Conservation (phyloP, 148 eudicot species). For the Rhododendron henanense region DNA sequence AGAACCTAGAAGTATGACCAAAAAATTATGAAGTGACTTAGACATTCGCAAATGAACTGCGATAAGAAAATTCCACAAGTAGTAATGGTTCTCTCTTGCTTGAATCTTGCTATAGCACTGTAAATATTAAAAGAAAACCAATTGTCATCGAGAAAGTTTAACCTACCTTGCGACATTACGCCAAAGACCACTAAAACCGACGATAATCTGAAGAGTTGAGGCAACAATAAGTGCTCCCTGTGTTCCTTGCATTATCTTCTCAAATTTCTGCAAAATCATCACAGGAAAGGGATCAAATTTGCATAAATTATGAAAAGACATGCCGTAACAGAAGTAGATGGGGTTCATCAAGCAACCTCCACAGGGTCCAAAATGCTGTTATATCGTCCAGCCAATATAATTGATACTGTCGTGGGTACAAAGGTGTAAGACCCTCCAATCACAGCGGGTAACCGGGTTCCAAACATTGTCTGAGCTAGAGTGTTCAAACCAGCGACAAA, state of each 20-base stretch:
- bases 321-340: neutral
- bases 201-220: slow-evolving; percentile 66
- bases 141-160: neutral
- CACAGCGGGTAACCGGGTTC: slow-evolving; percentile 77
- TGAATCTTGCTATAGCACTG: neutral
- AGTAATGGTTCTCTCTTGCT: neutral
- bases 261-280: slow-evolving; percentile 54
- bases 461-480: slow-evolving; percentile 60
- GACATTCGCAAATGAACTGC: neutral
- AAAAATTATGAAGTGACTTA: neutral
- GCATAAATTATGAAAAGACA: neutral
- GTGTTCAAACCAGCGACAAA: slow-evolving; percentile 90
- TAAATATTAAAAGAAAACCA: neutral
- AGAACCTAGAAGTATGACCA: slow-evolving; percentile 38
- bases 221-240: slow-evolving; percentile 94
- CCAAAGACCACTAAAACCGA: slow-evolving; percentile 97
- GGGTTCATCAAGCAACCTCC: slow-evolving; percentile 42
- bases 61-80: neutral
- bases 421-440: slow-evolving; percentile 86
- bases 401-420: slow-evolving; percentile 76
- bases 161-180: slow-evolving; percentile 70
- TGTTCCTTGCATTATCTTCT: slow-evolving; percentile 66
- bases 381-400: slow-evolving; percentile 76
- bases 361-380: slow-evolving; percentile 54
- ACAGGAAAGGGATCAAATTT: slow-evolving; percentile 9